Conservation (phyloP, 176 grass and related monocot genomes). For the Otatea glauca region DNA sequence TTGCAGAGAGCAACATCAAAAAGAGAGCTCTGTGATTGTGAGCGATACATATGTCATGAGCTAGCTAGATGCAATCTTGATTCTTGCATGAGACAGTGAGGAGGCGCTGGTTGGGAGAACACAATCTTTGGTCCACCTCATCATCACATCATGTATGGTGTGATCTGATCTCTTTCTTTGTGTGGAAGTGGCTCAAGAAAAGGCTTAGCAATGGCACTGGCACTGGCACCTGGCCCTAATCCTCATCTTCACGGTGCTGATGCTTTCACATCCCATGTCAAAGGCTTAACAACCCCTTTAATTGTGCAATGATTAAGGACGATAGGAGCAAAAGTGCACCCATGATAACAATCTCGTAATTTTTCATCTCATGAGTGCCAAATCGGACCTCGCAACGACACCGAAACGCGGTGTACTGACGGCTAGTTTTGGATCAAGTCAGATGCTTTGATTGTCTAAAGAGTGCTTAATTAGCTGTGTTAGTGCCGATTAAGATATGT, state of each 20-base stretch:
- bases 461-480: slow-evolving; percentile 12
- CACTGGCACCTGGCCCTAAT: slow-evolving; percentile 16
- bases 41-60: slow-evolving; percentile 28
- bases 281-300: neutral
- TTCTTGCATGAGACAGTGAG: slow-evolving; percentile 28
- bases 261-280: slow-evolving; percentile 51
- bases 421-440: neutral
- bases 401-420: slow-evolving; percentile 40
- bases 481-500: neutral
- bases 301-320: slow-evolving; percentile 39
- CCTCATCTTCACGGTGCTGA: neutral
- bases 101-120: slow-evolving; percentile 42
- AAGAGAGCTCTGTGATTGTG: slow-evolving; percentile 28
- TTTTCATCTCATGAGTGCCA: neutral
- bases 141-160: slow-evolving; percentile 27
- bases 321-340: slow-evolving; percentile 7
- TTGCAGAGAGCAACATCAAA: slow-evolving; percentile 29
- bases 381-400: slow-evolving; percentile 22
- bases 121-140: slow-evolving; percentile 45
- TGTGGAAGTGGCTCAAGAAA: slow-evolving; percentile 46
- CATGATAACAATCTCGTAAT: neutral
- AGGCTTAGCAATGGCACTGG: neutral
- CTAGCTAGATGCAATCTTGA: neutral
- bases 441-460: neutral
- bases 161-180: slow-evolving; percentile 31